Evolutionary conservation across 1,284 basidiomycete genomes (phyloP).

Genomic region (Vanrija pseudolonga): DNA sequence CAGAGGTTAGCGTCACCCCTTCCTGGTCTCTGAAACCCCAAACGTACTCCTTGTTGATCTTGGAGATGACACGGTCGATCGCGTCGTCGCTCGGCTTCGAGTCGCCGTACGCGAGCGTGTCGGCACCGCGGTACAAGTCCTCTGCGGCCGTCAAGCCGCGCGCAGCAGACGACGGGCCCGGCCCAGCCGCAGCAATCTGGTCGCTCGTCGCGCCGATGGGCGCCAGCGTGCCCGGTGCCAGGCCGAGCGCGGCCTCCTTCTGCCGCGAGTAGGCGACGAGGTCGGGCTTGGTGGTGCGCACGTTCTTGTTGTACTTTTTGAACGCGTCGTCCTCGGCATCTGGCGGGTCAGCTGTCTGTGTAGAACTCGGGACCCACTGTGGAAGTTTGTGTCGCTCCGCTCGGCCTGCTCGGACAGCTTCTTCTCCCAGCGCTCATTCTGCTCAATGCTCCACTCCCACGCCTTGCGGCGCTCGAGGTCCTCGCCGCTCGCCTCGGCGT

Average conservation of each 20-base stretch:
- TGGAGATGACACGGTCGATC: conserved; percentile 83
- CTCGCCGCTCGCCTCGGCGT: conserved; percentile 79
- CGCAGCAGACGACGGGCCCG: conserved; percentile 16
- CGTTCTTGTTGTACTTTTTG: conserved; percentile 83
- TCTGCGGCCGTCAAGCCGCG: conserved; percentile 60
- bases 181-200: conserved; percentile 27
- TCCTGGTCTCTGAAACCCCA: no score
- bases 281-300: conserved; percentile 82
- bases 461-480: conserved; percentile 71
- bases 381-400: conserved; percentile 59
- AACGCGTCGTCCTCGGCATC: conserved; percentile 87
- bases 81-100: conserved; percentile 91
- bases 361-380: conserved; percentile 22
- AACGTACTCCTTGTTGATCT: conserved; percentile 89
- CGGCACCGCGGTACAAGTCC: conserved; percentile 81
- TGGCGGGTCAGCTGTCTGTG: conserved; percentile 43
- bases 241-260: conserved; percentile 75
- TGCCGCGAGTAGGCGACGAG: conserved; percentile 76
- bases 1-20: neutral
- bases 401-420: conserved; percentile 58
- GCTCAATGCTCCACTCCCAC: conserved; percentile 91
- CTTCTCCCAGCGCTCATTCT: conserved; percentile 91
- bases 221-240: conserved; percentile 61
- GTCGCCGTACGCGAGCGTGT: conserved; percentile 86
- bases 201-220: conserved; percentile 46